Percentiles rank a stretch among this genome's conserved stretches.
Evolutionary conservation across 2,329 filamentous ascomycete genomes (phyloP).

Genomic region (Fusarium sp.): DNA sequence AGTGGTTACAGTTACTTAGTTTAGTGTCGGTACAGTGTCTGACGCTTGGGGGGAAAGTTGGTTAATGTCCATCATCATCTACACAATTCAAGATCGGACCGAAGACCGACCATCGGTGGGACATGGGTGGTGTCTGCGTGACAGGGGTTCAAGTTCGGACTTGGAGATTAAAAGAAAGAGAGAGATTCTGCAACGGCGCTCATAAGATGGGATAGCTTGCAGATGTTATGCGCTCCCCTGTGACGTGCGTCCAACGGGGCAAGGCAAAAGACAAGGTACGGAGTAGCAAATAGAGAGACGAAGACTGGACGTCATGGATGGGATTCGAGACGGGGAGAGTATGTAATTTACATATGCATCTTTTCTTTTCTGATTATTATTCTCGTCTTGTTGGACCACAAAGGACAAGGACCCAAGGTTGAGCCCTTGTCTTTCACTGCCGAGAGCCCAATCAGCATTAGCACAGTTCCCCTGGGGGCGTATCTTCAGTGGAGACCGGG

Average conservation of each 20-base stretch:
- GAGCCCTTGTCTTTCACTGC: slow-evolving; percentile 28
- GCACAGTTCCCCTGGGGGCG: background rate
- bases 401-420: background rate
- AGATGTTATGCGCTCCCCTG: background rate
- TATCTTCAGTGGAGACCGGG: slow-evolving; percentile 2
- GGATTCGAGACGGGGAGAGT: background rate
- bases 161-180: background rate
- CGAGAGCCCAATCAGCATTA: slow-evolving; percentile 28
- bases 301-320: background rate
- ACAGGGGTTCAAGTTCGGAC: background rate
- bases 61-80: slow-evolving; percentile 29
- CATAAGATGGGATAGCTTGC: background rate
- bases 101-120: slow-evolving; percentile 19
- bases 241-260: background rate
- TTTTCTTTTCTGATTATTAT: background rate
- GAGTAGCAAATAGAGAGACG: background rate
- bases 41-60: slow-evolving; percentile 1
- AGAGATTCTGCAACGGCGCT: background rate
- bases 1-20: background rate
- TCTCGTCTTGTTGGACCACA: background rate
- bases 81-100: slow-evolving; percentile 28
- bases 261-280: too few species aligned
- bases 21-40: slow-evolving; percentile 1
- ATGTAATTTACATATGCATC: background rate
- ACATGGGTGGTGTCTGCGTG: slow-evolving; percentile 10